Evolutionary conservation across 768 basidiomycete genomes (phyloP).

Genomic region (Postia placenta): DNA sequence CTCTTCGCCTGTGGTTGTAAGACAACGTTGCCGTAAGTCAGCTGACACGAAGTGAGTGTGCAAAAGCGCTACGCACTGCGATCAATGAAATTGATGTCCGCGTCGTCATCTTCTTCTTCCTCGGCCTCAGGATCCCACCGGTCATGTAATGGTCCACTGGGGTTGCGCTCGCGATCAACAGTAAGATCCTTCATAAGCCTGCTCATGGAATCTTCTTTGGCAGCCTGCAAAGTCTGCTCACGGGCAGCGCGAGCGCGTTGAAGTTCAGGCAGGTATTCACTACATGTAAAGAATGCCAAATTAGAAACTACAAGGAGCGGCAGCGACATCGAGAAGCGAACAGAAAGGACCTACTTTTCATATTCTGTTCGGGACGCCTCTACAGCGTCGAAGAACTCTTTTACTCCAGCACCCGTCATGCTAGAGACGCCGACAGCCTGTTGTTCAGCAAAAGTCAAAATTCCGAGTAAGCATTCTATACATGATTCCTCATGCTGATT

Average conservation of each 20-base stretch:
- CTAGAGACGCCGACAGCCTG: constrained; percentile 96
- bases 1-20: constrained; percentile 47
- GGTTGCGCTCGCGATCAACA: constrained; percentile 65
- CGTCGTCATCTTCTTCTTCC: constrained; percentile 43
- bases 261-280: constrained; percentile 90
- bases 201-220: constrained; percentile 72
- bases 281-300: constrained; percentile 25
- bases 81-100: constrained; percentile 58
- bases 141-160: constrained; percentile 47
- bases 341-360: constrained; percentile 53
- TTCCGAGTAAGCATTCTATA: neutral
- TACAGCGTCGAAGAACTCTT: constrained; percentile 89
- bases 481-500: neutral
- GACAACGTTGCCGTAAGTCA: constrained; percentile 12
- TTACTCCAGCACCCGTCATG: constrained; percentile 90
- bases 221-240: constrained; percentile 56
- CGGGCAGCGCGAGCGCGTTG: constrained; percentile 59
- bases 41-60: neutral
- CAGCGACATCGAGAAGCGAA: neutral
- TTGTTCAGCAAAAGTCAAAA: neutral
- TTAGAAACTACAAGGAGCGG: neutral
- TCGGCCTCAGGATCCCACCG: constrained; percentile 58
- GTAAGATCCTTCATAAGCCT: constrained; percentile 75
- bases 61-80: constrained; percentile 44
- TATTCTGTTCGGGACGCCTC: constrained; percentile 86